A percentile compares a stretch with the other conserved stretches of the same genome.
phyloP scores from a whole-genome alignment of 1,284 basidiomycete species.

The Ustilago loliicola region DNA sequence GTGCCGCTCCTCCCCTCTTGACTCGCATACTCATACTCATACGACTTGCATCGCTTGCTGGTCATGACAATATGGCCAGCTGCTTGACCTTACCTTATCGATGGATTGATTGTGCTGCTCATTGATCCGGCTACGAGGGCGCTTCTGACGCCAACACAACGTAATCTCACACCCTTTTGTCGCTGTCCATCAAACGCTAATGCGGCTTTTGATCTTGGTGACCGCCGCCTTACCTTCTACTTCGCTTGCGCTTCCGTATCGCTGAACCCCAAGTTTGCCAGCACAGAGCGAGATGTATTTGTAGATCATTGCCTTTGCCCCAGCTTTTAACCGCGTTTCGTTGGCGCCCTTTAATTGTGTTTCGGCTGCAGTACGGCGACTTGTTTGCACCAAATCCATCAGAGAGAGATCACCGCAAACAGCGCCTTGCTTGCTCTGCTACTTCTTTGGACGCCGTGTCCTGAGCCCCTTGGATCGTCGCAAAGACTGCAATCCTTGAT shows the following conservation, averaged over 20 bases:
- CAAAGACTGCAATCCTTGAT: too few species aligned
- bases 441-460: too few species aligned
- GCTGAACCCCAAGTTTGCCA: too few species aligned
- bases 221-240: not conserved
- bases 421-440: too few species aligned
- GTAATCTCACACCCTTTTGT: not conserved
- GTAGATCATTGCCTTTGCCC: not conserved
- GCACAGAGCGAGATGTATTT: too few species aligned
- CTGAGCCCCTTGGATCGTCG: too few species aligned
- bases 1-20: constrained; percentile 2
- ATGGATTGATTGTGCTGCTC: too few species aligned
- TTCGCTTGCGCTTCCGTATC: not conserved
- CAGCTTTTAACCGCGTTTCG: not conserved
- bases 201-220: not conserved
- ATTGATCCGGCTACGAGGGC: too few species aligned
- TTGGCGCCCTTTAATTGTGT: not conserved
- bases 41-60: not conserved
- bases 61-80: too few species aligned
- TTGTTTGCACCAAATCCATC: not conserved
- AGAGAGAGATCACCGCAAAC: not conserved
- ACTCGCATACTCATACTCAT: not conserved
- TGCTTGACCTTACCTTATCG: too few species aligned
- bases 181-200: not conserved
- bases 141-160: not conserved
- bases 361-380: not conserved